phyloP scores from a whole-genome alignment of 805 yeast genomes.

The Metschnikowia kunwiensis region DNA sequence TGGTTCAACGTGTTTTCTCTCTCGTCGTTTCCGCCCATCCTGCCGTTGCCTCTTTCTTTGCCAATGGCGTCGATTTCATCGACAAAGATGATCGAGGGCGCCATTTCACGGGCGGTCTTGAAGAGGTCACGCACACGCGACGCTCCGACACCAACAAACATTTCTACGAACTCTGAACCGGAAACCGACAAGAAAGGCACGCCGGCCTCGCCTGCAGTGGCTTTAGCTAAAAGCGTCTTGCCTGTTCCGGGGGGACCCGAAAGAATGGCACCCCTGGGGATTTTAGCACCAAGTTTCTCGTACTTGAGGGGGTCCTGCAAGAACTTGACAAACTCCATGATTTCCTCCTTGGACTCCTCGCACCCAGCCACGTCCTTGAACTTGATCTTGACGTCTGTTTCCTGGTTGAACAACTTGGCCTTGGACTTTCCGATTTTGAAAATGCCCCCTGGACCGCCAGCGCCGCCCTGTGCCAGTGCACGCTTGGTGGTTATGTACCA shows the following conservation, averaged over 20 bases:
- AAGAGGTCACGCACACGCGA: constrained; percentile 95
- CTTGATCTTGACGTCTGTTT: constrained; percentile 81
- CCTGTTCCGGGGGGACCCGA: constrained; percentile 99
- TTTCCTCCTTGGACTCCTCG: constrained; percentile 94
- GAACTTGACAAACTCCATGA: constrained; percentile 95
- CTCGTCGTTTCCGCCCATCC: constrained; percentile 88
- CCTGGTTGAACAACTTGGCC: constrained; percentile 88
- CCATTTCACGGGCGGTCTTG: constrained; percentile 85
- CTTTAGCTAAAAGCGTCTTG: constrained; percentile 93
- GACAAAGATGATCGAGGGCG: constrained; percentile 94
- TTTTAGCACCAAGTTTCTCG: constrained; percentile 91
- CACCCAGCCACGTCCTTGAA: constrained; percentile 97
- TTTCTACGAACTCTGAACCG: constrained; percentile 96
- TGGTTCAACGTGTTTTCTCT: constrained; percentile 96
- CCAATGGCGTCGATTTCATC: constrained; percentile 99
- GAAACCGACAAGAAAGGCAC: constrained; percentile 95
- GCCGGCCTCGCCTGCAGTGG: constrained; percentile 99
- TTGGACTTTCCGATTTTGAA: constrained; percentile 85
- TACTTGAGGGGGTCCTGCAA: constrained; percentile 87
- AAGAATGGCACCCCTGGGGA: constrained; percentile 96
- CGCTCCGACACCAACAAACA: constrained; percentile 99
- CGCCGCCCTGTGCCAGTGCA: constrained; percentile 44
- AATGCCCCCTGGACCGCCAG: constrained; percentile 71
- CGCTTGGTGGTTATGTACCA: constrained; percentile 59
- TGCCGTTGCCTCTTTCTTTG: constrained; percentile 76